Evolutionary conservation across 1,139 yeast species (phyloP).

Genomic region (Geotrichum siamense): DNA sequence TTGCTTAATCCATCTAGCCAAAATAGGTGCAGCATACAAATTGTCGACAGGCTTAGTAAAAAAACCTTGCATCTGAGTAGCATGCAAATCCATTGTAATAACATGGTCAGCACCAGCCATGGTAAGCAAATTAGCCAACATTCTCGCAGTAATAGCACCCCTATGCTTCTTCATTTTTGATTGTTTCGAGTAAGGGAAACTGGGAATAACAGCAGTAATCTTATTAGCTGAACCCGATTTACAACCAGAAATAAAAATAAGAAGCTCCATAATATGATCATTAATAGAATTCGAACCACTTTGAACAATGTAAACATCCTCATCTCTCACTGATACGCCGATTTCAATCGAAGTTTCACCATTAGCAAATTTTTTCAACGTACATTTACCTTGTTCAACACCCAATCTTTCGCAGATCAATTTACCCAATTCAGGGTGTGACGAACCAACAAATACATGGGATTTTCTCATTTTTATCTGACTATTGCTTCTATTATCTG

Average conservation of each 20-base stretch:
- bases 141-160: constrained; percentile 98
- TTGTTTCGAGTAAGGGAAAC: constrained; percentile 95
- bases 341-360: constrained; percentile 97
- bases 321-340: constrained; percentile 91
- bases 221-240: constrained; percentile 96
- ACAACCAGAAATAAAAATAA: constrained; percentile 89
- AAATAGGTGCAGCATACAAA: constrained; percentile 90
- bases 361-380: constrained; percentile 83
- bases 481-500: too few species aligned
- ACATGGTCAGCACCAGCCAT: constrained; percentile 99
- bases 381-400: constrained; percentile 92
- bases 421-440: constrained; percentile 90
- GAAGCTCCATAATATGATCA: constrained; percentile 93
- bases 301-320: constrained; percentile 92
- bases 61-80: constrained; percentile 98
- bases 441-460: constrained; percentile 90
- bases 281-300: constrained; percentile 85
- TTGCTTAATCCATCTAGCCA: constrained; percentile 93
- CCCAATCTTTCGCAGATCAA: constrained; percentile 87
- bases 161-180: constrained; percentile 97
- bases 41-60: constrained; percentile 96
- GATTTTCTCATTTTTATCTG: constrained; percentile 75
- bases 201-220: constrained; percentile 95
- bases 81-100: constrained; percentile 96
- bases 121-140: constrained; percentile 88